Evolutionary conservation across 1,139 yeast species (phyloP), one percentile per base, ranked within the genome.

Genomic region (Pneumocystis sp.): DNA sequence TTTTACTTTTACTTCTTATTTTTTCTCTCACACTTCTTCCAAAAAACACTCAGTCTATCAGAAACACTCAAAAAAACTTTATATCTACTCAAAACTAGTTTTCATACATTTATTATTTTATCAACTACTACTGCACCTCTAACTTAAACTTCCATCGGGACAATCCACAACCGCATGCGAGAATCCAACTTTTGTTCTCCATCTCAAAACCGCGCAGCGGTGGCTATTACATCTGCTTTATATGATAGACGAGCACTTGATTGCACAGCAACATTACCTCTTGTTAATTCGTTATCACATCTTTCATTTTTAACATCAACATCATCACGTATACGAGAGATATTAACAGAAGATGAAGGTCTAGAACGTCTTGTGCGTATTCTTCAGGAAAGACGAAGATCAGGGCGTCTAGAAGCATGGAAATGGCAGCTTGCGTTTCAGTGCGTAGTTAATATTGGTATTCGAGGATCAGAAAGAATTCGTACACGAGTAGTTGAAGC

Each of bases 351-450:
- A 31, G 98, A 93, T 75, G 98, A 98, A 19, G 97, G 97, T 0
- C 78, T 93, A 62, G 97, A 90, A 73, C 79, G 97, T 63, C 80
- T 93, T 66, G 89, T 93, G 60, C 87, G 87, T 66, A 91, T 93
- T 61, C 78, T 93, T 66, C 89, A 88, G 72, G 95, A 87, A 71
- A 76, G 76, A 62, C 71, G 73, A 63, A 12, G 3, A 6, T 61
- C 50, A 34, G 73, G 81, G 68, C 80, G 86, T 34, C 77, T 88
- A 66, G 81, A 85, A 21, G 93, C 96, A 0, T 91, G 97, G 96
- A 93, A 91, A 76, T 93, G 98, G 98, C 89, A 96, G 6, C 78
- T 93, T 67, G 89, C 97, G 0, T 85, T 93, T 73, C 97, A 93
- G 76, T 90, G 97, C 73, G 77, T 93, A 67, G 96, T 91, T 0